Conservation (phyloP, 2,329 filamentous ascomycete genomes). For the Nemania sp. region DNA sequence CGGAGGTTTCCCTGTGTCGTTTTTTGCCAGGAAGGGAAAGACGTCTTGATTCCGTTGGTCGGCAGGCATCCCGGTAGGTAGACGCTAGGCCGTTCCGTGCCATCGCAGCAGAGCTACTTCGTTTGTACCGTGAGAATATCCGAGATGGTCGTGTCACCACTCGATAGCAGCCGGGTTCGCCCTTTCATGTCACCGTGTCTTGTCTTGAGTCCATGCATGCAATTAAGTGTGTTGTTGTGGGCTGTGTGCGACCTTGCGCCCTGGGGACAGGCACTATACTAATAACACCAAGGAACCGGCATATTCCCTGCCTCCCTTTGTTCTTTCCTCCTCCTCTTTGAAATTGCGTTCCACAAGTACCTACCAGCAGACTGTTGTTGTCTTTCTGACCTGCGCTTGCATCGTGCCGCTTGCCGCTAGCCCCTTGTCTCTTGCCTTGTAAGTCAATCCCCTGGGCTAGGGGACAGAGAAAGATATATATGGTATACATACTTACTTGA, state of each 20-base stretch:
- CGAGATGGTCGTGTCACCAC: not conserved
- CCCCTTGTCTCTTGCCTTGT: no score
- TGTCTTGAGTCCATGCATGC: no score
- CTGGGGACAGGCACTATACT: no score
- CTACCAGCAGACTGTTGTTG: no score
- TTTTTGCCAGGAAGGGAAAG: not conserved
- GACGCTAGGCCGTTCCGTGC: no score
- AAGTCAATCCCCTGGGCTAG: not conserved
- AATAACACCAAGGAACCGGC: not conserved
- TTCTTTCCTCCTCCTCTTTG: conserved; percentile 2
- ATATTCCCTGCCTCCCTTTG: not conserved
- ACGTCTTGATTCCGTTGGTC: not conserved
- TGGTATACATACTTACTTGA: not conserved
- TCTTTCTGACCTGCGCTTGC: no score
- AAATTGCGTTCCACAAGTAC: not conserved
- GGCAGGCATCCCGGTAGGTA: no score
- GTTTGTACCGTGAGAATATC: not conserved
- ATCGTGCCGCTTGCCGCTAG: no score
- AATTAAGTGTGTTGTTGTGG: not conserved
- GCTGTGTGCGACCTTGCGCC: not conserved
- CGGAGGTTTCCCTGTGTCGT: not conserved
- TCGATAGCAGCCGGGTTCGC: not conserved
- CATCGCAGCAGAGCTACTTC: no score
- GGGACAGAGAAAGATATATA: no score
- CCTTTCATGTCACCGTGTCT: no score